phyloP scores from a whole-genome alignment of 1,139 yeast species.

The Geotrichum reessii region DNA sequence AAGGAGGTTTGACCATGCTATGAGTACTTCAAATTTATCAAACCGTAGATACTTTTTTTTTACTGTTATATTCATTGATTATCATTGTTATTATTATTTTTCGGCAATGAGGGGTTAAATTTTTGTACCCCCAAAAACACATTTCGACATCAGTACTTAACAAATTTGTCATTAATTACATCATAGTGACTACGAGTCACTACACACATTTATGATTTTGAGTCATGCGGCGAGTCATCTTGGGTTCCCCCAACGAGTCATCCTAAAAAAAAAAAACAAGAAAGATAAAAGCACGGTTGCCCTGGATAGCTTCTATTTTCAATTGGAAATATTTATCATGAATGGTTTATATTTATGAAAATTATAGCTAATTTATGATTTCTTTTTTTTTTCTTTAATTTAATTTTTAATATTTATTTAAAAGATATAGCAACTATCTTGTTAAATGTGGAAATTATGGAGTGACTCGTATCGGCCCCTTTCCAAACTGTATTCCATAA shows the following conservation, averaged over 20 bases:
- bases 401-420: no score
- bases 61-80: not conserved
- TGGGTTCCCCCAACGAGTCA: slow-evolving; percentile 1
- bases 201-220: not conserved
- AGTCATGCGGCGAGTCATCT: slow-evolving; percentile 5
- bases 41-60: no score
- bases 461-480: not conserved
- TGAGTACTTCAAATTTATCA: no score
- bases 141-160: no score
- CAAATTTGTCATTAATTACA: not conserved
- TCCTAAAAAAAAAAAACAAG: not conserved
- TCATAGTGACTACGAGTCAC: not conserved
- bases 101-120: not conserved
- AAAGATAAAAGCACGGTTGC: not conserved
- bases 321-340: no score
- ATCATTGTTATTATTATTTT: not conserved
- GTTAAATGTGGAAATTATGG: not conserved
- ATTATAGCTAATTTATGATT: no score
- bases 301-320: not conserved
- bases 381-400: no score
- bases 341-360: no score
- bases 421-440: not conserved
- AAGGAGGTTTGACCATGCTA: not conserved
- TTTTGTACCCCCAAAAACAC: no score
- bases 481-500: not conserved